These are phyloP conservation scores for Batkoa obscura DNA, from an alignment of 371 early-diverging fungal species.

Conservation along the genomic window DNA sequence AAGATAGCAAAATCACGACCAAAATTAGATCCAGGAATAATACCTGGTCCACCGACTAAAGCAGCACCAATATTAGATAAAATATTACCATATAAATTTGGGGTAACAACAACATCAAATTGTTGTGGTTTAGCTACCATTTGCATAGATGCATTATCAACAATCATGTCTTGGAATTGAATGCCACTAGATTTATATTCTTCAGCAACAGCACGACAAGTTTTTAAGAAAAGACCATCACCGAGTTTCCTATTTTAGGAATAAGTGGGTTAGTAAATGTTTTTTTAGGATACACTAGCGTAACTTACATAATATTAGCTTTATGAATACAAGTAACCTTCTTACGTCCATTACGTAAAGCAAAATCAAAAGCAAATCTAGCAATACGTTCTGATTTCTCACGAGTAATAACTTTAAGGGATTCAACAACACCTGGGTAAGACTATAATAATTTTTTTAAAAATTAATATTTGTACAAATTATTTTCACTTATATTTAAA, in stretches of 20 bases:
- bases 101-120: slow-evolving; percentile 95
- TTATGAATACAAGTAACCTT: slow-evolving; percentile 95
- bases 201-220: slow-evolving; percentile 82
- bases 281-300: neutral
- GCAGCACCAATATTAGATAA: slow-evolving; percentile 91
- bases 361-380: slow-evolving; percentile 94
- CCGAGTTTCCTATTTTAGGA: slow-evolving; percentile 57
- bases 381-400: slow-evolving; percentile 93
- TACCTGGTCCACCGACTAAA: slow-evolving; percentile 84
- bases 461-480: too few species aligned
- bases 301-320: slow-evolving; percentile 89
- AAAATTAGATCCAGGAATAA: slow-evolving; percentile 89
- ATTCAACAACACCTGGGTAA: slow-evolving; percentile 93
- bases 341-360: slow-evolving; percentile 86
- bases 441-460: slow-evolving; percentile 23
- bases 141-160: slow-evolving; percentile 97
- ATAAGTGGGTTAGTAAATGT: neutral
- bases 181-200: slow-evolving; percentile 75
- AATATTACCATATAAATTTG: slow-evolving; percentile 96
- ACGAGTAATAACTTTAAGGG: slow-evolving; percentile 85
- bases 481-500: neutral
- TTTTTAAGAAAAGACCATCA: slow-evolving; percentile 90
- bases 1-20: slow-evolving; percentile 91
- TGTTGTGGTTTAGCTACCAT: slow-evolving; percentile 88
- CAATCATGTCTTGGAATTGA: slow-evolving; percentile 91